These are phyloP conservation scores for Termitomyces eurrhizus DNA, from an alignment of 768 basidiomycete species.

Conservation along the genomic window DNA sequence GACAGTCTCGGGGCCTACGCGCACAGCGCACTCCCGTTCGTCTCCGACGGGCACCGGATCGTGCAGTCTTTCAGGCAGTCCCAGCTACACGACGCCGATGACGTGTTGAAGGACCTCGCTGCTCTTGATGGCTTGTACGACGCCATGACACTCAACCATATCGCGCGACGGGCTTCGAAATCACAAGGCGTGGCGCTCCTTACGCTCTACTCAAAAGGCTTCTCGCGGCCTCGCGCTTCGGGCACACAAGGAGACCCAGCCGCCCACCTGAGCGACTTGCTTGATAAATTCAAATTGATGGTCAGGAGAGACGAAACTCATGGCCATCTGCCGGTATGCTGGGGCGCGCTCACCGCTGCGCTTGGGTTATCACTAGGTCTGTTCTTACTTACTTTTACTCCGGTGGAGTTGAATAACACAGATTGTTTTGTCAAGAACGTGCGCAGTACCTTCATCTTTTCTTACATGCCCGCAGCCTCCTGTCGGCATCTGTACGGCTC, in stretches of 20 bases:
- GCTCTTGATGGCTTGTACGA: slow-evolving; percentile 79
- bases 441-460: slow-evolving; percentile 88
- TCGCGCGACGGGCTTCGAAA: slow-evolving; percentile 81
- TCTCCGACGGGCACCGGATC: slow-evolving; percentile 62
- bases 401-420: background rate
- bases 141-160: slow-evolving; percentile 84
- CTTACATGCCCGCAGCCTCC: slow-evolving; percentile 83
- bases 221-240: slow-evolving; percentile 50
- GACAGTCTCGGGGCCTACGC: slow-evolving; percentile 79
- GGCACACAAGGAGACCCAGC: slow-evolving; percentile 20
- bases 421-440: slow-evolving; percentile 39
- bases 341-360: slow-evolving; percentile 80
- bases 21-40: slow-evolving; percentile 71
- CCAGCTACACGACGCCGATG: slow-evolving; percentile 9
- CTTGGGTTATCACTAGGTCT: slow-evolving; percentile 71
- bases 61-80: slow-evolving; percentile 23
- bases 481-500: slow-evolving; percentile 90
- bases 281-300: slow-evolving; percentile 66
- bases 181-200: slow-evolving; percentile 92
- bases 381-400: slow-evolving; percentile 1
- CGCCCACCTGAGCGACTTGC: slow-evolving; percentile 32
- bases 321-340: slow-evolving; percentile 90
- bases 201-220: slow-evolving; percentile 80
- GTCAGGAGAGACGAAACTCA: slow-evolving; percentile 60
- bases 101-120: slow-evolving; percentile 39